Conservation (phyloP, 108 stramenopile species). For the Skeletonema marinoi region DNA sequence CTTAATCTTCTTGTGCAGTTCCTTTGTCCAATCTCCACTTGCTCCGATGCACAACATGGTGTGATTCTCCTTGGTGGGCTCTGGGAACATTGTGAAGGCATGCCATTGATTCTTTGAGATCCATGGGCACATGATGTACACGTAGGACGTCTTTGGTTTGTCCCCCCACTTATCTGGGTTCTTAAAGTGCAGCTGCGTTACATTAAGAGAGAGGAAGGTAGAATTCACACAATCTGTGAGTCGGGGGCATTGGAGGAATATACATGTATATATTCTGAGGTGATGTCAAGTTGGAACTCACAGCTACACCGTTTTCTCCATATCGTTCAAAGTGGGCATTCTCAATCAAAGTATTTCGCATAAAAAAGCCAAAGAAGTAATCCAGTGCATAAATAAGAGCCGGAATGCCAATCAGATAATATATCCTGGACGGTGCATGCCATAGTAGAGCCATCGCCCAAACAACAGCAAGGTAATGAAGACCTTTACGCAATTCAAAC, state of each 20-base stretch:
- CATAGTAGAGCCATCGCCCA: constrained; percentile 20
- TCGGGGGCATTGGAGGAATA: too few species aligned
- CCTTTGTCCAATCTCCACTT: background rate
- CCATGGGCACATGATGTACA: background rate
- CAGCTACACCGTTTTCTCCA: background rate
- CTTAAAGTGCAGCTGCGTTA: background rate
- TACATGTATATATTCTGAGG: too few species aligned
- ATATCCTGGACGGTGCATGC: constrained; percentile 24
- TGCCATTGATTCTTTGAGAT: constrained; percentile 2
- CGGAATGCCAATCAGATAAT: constrained; percentile 24
- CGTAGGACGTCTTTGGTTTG: background rate
- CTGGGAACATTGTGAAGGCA: background rate
- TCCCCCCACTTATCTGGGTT: background rate
- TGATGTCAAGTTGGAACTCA: background rate
- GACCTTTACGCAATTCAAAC: constrained; percentile 23
- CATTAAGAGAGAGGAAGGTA: too few species aligned
- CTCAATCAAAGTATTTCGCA: background rate
- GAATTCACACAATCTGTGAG: too few species aligned
- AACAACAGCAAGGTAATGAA: constrained; percentile 25
- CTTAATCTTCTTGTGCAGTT: background rate
- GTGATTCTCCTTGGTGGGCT: background rate
- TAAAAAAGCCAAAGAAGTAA: background rate
- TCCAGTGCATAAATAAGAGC: constrained; percentile 8
- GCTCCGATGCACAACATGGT: background rate
- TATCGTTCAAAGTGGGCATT: constrained; percentile 4